phyloP scores from a whole-genome alignment of 345 rosid species.

The Syzygium jambos region DNA sequence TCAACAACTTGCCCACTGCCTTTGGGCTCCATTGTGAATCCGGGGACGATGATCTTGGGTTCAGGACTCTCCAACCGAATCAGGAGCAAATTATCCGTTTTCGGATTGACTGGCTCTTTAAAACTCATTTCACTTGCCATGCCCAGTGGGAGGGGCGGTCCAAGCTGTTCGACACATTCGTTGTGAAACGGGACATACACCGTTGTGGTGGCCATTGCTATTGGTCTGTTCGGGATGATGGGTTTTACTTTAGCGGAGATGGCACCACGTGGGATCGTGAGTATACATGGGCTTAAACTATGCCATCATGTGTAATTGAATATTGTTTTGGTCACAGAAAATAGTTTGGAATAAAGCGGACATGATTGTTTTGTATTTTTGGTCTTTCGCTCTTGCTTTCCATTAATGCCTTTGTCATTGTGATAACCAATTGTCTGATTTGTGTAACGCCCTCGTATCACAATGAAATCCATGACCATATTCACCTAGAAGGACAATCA shows the following conservation, averaged over 20 bases:
- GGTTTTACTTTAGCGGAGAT: neutral
- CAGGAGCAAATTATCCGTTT: neutral
- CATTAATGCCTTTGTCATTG: neutral
- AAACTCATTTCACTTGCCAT: neutral
- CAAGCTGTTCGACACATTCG: neutral
- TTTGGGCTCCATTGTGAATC: neutral
- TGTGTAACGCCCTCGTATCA: neutral
- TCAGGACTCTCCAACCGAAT: neutral
- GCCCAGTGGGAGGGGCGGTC: neutral
- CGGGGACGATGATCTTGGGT: neutral
- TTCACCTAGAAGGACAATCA: neutral
- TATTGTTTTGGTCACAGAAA: neutral
- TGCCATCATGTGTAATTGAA: neutral
- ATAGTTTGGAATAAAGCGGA: neutral
- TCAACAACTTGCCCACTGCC: neutral
- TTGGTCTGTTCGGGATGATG: neutral
- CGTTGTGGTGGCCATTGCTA: neutral
- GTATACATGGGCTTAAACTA: neutral
- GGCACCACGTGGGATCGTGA: accelerated
- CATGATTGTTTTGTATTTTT: neutral
- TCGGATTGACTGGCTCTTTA: neutral
- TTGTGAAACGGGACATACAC: neutral
- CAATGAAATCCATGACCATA: neutral
- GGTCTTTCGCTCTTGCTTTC: neutral
- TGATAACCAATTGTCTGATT: neutral